A percentile compares a stretch with the other conserved stretches of the same genome.
These are phyloP conservation scores for Aspergillus aculeatinus DNA, from an alignment of 2,329 filamentous ascomycete genomes.

Conservation along the genomic window DNA sequence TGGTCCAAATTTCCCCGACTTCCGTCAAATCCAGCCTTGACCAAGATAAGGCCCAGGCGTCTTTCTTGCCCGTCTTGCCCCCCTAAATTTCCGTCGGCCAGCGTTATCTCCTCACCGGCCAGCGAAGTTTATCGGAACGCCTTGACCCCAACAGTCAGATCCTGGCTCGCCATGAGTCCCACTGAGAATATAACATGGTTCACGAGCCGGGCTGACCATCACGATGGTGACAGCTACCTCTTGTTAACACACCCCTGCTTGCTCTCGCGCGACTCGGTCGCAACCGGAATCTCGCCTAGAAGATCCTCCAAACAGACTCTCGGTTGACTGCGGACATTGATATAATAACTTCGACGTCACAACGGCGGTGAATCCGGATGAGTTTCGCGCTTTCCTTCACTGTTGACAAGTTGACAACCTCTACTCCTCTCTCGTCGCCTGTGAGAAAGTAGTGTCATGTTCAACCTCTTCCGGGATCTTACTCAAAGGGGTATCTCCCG, in stretches of 20 bases:
- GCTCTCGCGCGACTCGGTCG: background rate
- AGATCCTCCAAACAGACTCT: background rate
- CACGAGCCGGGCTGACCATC: background rate
- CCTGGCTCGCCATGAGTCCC: background rate
- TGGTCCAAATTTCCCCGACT: background rate
- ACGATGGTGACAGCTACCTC: background rate
- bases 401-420: background rate
- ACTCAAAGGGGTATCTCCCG: background rate
- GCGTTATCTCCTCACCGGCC: constrained; percentile 2
- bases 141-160: constrained; percentile 1
- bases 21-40: constrained; percentile 7
- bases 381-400: background rate
- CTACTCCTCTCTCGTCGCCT: background rate
- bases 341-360: constrained; percentile 14
- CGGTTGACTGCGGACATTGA: background rate
- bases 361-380: constrained; percentile 7
- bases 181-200: constrained; percentile 5
- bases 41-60: background rate
- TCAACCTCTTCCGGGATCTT: background rate
- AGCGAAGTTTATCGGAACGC: constrained; percentile 7
- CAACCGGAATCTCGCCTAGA: background rate
- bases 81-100: background rate
- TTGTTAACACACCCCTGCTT: background rate
- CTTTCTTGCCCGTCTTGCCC: constrained; percentile 1
- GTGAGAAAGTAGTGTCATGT: background rate